phyloP scores from a whole-genome alignment of 2,329 filamentous ascomycete species.

The Botrytis aclada region DNA sequence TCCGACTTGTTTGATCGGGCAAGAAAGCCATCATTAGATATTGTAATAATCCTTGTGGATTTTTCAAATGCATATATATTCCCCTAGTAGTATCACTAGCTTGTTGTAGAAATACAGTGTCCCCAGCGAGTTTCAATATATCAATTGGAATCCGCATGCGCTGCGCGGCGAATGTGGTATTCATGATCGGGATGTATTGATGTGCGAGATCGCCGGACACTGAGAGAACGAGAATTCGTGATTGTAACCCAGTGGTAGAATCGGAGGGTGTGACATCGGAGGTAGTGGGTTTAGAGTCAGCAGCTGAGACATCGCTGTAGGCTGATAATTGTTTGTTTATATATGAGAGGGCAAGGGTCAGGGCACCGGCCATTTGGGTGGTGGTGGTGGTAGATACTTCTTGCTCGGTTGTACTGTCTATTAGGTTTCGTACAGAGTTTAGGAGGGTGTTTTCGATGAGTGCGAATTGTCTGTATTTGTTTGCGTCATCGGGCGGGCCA shows the following conservation, averaged over 20 bases:
- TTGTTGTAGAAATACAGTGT: slow-evolving; percentile 91
- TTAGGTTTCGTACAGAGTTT: slow-evolving; percentile 67
- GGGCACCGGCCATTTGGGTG: slow-evolving; percentile 84
- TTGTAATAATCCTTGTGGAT: slow-evolving; percentile 73
- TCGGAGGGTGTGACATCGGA: slow-evolving; percentile 27
- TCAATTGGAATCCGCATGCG: slow-evolving; percentile 87
- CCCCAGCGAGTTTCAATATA: slow-evolving; percentile 79
- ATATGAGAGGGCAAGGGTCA: slow-evolving; percentile 84
- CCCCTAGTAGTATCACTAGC: slow-evolving; percentile 72
- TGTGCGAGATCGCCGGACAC: slow-evolving; percentile 81
- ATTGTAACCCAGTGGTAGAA: slow-evolving; percentile 56
- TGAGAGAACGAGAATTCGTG: slow-evolving; percentile 84
- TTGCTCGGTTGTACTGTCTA: slow-evolving; percentile 62
- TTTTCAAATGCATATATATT: slow-evolving; percentile 60
- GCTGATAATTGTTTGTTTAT: slow-evolving; percentile 65
- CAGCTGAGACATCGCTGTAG: slow-evolving; percentile 40
- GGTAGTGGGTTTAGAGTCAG: slow-evolving; percentile 31
- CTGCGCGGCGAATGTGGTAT: slow-evolving; percentile 92
- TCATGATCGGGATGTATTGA: slow-evolving; percentile 98
- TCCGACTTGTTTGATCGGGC: slow-evolving; percentile 63
- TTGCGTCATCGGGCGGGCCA: slow-evolving; percentile 48
- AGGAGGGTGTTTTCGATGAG: slow-evolving; percentile 81
- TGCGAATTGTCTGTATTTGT: slow-evolving; percentile 92
- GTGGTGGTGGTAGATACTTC: slow-evolving; percentile 68
- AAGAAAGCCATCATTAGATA: slow-evolving; percentile 94